phyloP scores from a whole-genome alignment of 352 stramenopile species.

The Achlya hypogyna region DNA sequence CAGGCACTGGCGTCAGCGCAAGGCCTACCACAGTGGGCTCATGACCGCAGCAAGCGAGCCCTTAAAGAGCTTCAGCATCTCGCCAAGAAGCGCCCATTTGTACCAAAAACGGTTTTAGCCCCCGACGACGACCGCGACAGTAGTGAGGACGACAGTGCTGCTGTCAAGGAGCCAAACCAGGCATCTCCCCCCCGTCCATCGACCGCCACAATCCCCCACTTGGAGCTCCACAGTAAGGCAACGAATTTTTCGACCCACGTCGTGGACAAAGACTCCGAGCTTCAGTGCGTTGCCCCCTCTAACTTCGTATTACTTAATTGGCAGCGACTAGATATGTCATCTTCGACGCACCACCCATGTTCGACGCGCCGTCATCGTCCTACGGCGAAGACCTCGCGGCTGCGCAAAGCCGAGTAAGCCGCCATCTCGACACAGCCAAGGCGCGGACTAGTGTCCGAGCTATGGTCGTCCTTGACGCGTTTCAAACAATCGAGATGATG shows the following conservation, averaged over 20 bases:
- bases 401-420: conserved; percentile 6
- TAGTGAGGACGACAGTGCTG: neutral
- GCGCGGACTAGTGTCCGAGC: conserved; percentile 26
- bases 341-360: neutral
- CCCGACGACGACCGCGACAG: neutral
- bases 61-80: conserved; percentile 44
- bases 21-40: conserved; percentile 41
- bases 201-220: too few species aligned
- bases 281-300: neutral
- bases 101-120: neutral
- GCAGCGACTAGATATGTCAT: conserved; percentile 15
- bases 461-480: conserved; percentile 55
- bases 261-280: neutral
- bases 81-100: conserved; percentile 18
- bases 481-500: conserved; percentile 53
- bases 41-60: conserved; percentile 54
- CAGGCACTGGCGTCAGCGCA: conserved; percentile 1
- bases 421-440: neutral
- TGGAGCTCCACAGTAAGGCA: neutral
- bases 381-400: conserved; percentile 15
- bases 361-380: conserved; percentile 17
- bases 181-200: neutral
- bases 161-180: neutral
- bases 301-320: neutral
- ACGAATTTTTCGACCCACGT: neutral